phyloP scores from a whole-genome alignment of 2,329 filamentous ascomycete species.

The Colletotrichum limetticola region DNA sequence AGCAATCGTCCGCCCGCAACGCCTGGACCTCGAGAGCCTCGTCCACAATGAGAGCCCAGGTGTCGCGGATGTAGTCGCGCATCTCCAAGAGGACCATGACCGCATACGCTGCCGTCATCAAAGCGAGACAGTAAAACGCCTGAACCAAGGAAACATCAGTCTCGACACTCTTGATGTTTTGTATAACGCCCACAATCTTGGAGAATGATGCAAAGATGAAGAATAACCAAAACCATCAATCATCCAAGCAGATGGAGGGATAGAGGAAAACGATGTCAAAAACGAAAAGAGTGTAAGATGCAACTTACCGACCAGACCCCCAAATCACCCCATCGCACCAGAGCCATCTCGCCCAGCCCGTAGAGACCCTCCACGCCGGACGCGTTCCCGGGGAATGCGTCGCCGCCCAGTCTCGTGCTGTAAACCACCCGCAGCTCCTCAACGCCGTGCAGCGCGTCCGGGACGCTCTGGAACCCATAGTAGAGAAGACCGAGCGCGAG shows the following conservation, averaged over 20 bases:
- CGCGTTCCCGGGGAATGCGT: neutral
- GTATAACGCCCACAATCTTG: neutral
- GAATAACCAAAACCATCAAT: neutral
- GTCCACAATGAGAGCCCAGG: constrained; percentile 31
- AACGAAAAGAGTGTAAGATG: neutral
- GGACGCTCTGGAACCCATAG: constrained; percentile 30
- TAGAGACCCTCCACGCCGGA: constrained; percentile 29
- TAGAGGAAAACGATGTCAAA: neutral
- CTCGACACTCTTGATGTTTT: neutral
- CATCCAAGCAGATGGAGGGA: neutral
- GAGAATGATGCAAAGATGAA: constrained; percentile 13
- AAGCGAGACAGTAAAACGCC: constrained; percentile 33
- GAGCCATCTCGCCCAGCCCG: constrained; percentile 25
- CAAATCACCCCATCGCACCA: constrained; percentile 31
- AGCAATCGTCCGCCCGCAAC: constrained; percentile 28
- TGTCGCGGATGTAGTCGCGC: constrained; percentile 33
- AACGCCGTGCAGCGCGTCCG: constrained; percentile 17
- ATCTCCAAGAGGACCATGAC: constrained; percentile 31
- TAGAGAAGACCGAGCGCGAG: constrained; percentile 29
- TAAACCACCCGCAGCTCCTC: constrained; percentile 22
- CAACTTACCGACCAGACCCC: constrained; percentile 31
- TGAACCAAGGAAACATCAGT: constrained; percentile 11
- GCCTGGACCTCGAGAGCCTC: constrained; percentile 34
- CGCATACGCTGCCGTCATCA: constrained; percentile 34
- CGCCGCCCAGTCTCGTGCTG: constrained; percentile 1